phyloP scores from a whole-genome alignment of 768 basidiomycete genomes.

The Heimioporus sp. region DNA sequence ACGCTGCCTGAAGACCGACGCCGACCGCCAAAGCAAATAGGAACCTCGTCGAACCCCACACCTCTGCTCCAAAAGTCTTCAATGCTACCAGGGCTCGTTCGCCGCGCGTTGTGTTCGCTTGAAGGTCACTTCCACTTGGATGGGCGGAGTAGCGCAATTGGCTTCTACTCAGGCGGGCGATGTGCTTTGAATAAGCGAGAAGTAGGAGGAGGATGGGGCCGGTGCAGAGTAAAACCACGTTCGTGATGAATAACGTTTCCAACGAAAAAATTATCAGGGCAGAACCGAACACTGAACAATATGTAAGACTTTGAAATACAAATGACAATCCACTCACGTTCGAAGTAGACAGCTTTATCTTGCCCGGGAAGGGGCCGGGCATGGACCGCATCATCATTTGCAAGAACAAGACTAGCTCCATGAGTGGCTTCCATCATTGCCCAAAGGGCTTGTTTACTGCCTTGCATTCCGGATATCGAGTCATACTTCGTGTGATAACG shows the following conservation, averaged over 20 bases:
- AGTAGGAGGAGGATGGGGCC: conserved; percentile 56
- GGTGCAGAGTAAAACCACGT: conserved; percentile 59
- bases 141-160: conserved; percentile 9
- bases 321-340: conserved; percentile 45
- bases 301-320: neutral
- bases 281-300: conserved; percentile 53
- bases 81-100: conserved; percentile 23
- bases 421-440: conserved; percentile 70
- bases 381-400: conserved; percentile 40
- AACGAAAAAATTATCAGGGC: conserved; percentile 56
- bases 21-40: conserved; percentile 55
- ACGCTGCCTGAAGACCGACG: conserved; percentile 42
- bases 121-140: neutral
- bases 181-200: conserved; percentile 37
- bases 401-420: conserved; percentile 52
- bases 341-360: conserved; percentile 61
- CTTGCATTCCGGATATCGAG: conserved; percentile 55
- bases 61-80: conserved; percentile 24
- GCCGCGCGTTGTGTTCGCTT: conserved; percentile 6
- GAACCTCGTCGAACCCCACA: conserved; percentile 58
- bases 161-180: conserved; percentile 20
- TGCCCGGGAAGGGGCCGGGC: conserved; percentile 21
- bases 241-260: conserved; percentile 47
- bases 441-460: conserved; percentile 62
- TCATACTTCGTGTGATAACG: conserved; percentile 79